These are phyloP conservation scores for Tanozyma kutaoensis DNA, from an alignment of 805 yeast genomes.

Conservation along the genomic window DNA sequence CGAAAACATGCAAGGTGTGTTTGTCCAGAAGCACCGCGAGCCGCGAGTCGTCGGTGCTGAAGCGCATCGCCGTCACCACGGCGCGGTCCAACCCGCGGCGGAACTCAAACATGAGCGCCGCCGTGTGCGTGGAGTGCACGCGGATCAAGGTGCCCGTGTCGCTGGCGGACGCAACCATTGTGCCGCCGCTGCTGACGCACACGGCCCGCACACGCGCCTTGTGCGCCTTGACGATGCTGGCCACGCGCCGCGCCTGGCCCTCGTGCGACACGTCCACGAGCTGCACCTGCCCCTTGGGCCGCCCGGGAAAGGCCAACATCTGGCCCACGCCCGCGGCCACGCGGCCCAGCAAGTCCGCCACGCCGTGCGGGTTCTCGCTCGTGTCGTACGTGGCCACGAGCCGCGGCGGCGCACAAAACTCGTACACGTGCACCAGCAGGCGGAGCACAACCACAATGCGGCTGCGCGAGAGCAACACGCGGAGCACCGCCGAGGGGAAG, in stretches of 20 bases:
- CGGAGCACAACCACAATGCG: constrained; percentile 62
- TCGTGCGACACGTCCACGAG: constrained; percentile 59
- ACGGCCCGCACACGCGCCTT: constrained; percentile 50
- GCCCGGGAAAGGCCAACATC: constrained; percentile 66
- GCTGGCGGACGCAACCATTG: constrained; percentile 68
- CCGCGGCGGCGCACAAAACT: constrained; percentile 71
- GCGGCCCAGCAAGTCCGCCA: constrained; percentile 40
- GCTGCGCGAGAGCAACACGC: constrained; percentile 62
- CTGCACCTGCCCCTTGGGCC: constrained; percentile 67
- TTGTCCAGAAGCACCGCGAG: constrained; percentile 85
- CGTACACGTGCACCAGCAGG: constrained; percentile 59
- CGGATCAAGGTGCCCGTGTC: constrained; percentile 74
- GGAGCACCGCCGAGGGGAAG: constrained; percentile 62
- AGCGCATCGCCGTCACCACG: constrained; percentile 65
- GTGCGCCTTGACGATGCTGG: constrained; percentile 69
- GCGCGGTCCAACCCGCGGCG: constrained; percentile 87
- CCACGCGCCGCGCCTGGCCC: constrained; percentile 49
- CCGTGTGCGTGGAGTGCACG: constrained; percentile 54
- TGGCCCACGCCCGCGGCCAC: constrained; percentile 12
- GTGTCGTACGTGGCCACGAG: constrained; percentile 55
- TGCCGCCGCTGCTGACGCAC: constrained; percentile 49
- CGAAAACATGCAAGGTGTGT: constrained; percentile 77
- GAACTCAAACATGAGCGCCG: constrained; percentile 68
- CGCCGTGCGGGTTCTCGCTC: constrained; percentile 44
- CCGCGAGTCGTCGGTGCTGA: constrained; percentile 62